phyloP scores from a whole-genome alignment of 148 eudicot genomes.

The Dianthus caryophyllus region DNA sequence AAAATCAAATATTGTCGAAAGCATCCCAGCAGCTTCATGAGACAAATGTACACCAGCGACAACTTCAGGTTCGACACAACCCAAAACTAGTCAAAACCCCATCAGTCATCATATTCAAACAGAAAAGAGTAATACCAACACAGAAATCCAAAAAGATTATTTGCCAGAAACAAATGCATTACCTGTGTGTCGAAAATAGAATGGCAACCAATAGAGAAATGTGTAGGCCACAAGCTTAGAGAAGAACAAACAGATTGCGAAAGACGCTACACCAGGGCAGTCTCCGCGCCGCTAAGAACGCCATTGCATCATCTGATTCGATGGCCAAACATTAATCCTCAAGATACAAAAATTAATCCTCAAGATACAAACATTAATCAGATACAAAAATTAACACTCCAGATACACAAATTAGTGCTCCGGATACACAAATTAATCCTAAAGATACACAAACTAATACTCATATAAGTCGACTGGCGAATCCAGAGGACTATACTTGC shows the following conservation, averaged over 20 bases:
- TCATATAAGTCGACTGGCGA: no score
- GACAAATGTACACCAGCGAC: slow-evolving; percentile 86
- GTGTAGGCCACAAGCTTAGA: slow-evolving; percentile 98
- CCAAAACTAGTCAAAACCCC: slow-evolving; percentile 13
- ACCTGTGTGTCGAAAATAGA: slow-evolving; percentile 93
- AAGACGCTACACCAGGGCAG: slow-evolving; percentile 82
- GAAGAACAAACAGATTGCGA: slow-evolving; percentile 82
- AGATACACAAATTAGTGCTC: no score
- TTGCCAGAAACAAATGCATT: slow-evolving; percentile 15
- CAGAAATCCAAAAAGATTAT: no score
- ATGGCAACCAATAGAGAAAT: slow-evolving; percentile 93
- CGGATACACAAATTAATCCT: no score
- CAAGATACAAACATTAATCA: no score
- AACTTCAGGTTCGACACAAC: slow-evolving; percentile 42
- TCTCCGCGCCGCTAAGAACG: slow-evolving; percentile 85
- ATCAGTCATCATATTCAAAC: background rate
- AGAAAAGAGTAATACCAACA: background rate
- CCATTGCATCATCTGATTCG: slow-evolving; percentile 51
- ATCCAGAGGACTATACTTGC: no score
- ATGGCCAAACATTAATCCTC: no score
- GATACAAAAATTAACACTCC: no score
- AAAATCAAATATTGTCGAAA: slow-evolving; percentile 74
- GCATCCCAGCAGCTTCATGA: slow-evolving; percentile 78
- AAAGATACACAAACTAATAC: no score
- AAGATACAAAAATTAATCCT: no score